Base-by-base conservation (phyloP, 1,284 basidiomycete genomes). In the Erythrobasidium hasegawianum region DNA sequence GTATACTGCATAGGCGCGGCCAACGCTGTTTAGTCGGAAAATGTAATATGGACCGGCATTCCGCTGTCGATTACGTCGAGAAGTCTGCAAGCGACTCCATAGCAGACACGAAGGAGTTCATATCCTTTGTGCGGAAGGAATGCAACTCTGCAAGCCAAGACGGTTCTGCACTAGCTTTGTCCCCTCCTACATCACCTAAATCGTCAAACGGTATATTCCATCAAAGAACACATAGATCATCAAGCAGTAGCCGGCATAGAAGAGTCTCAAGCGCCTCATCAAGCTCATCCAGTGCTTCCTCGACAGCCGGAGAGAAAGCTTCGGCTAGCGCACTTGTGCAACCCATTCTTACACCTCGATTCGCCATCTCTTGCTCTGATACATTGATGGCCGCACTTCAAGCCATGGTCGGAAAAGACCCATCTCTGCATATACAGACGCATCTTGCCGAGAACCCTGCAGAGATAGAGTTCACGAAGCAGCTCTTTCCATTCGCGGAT, bases 1-100 rank as follows among this genome's bases (percentile, higher is more conserved):
- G 90, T 54, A 83, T 89, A 26, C 84, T 89, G 45, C 82, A 86
- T 71, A 76, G 78, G 27, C 80, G 80, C 71, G 90, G 93, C 20
- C 93, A 97, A 78, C 84, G 94, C 54, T 91, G 89, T 0, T 87
- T 92, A 72, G 84, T 92, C 53, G 91, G 90, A 49, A 80, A 95
- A 86, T 97, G 94, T 78, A 93, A 90, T 79, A 97, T 97, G 92
- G 83, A 97, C 79, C 82, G 86, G 22, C 83, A 93, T 74, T 82
- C 80, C 47, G 86, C 89, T 0, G 77, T 81, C 11, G 79, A 84
- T 74, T 97, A 95, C 77, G 77, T 52, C 14, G 56, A 67, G 68
- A 72, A 69, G 69, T 0, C 40, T 29, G 43, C 64, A 53, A 40
- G 40, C 11, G 38, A 62, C 18, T 77, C 14, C 89, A 89, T 91